phyloP scores from a whole-genome alignment of 2,329 filamentous ascomycete species.

The Didymella pinodella region DNA sequence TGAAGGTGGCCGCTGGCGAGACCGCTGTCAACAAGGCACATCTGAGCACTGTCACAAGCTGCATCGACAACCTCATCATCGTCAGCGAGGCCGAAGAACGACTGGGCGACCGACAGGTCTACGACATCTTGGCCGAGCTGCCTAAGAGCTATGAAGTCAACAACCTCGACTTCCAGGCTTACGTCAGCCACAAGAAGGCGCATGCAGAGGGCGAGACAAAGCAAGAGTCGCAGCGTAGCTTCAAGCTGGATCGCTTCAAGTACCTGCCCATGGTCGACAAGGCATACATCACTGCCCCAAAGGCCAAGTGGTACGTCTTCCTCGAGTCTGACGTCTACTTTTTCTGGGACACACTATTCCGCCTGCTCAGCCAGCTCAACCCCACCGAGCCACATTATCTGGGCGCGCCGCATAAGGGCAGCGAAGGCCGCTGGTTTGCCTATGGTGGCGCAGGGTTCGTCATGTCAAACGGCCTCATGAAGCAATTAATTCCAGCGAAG shows the following conservation, averaged over 20 bases:
- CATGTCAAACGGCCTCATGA: constrained; percentile 62
- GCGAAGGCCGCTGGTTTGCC: constrained; percentile 50
- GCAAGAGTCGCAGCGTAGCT: constrained; percentile 61
- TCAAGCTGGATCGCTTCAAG: constrained; percentile 67
- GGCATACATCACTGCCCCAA: constrained; percentile 52
- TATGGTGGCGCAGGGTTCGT: constrained; percentile 57
- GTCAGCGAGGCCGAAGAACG: constrained; percentile 67
- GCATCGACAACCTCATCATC: constrained; percentile 63
- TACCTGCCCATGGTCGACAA: constrained; percentile 65
- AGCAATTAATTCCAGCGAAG: constrained; percentile 51
- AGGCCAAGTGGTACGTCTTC: constrained; percentile 52
- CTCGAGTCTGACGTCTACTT: constrained; percentile 51
- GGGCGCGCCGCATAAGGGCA: constrained; percentile 49
- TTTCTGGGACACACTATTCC: constrained; percentile 53
- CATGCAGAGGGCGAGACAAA: constrained; percentile 48
- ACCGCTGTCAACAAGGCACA: constrained; percentile 55
- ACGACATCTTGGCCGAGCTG: constrained; percentile 58
- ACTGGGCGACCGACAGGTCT: constrained; percentile 60
- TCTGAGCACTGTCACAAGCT: constrained; percentile 62
- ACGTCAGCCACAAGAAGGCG: constrained; percentile 55
- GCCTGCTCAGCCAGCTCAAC: constrained; percentile 53
- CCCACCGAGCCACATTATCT: constrained; percentile 50
- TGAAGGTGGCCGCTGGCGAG: constrained; percentile 61
- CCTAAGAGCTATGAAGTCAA: constrained; percentile 54
- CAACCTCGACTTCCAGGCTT: constrained; percentile 62